phyloP scores from a whole-genome alignment of 1,139 yeast genomes.

The Geotrichum cucujoidarum region DNA sequence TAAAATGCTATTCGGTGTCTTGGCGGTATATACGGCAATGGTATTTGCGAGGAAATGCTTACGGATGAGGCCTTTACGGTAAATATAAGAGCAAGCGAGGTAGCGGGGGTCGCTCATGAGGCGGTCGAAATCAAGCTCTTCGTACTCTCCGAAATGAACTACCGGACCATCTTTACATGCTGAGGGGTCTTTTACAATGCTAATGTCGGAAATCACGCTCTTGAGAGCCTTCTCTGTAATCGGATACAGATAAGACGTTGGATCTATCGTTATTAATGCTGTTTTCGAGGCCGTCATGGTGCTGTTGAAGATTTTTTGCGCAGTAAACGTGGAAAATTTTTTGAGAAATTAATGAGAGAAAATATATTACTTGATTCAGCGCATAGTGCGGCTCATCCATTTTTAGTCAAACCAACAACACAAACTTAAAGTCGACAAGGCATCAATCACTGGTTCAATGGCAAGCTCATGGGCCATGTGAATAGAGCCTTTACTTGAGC shows the following conservation, averaged over 20 bases:
- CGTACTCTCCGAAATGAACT: slow-evolving; percentile 87
- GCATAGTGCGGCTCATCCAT: slow-evolving; percentile 3
- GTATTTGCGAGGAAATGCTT: slow-evolving; percentile 85
- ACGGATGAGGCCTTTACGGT: slow-evolving; percentile 75
- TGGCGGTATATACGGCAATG: slow-evolving; percentile 63
- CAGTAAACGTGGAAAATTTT: slow-evolving; percentile 1
- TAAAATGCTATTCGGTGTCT: slow-evolving; percentile 65
- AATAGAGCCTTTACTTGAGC: too few species aligned
- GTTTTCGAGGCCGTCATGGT: slow-evolving; percentile 1
- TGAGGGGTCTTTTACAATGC: slow-evolving; percentile 7
- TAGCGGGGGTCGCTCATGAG: slow-evolving; percentile 47
- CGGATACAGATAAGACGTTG: slow-evolving; percentile 51
- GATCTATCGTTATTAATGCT: slow-evolving; percentile 33
- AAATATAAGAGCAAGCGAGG: slow-evolving; percentile 73
- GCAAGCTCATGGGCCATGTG: too few species aligned
- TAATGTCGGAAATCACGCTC: slow-evolving; percentile 18
- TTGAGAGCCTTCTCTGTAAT: slow-evolving; percentile 48
- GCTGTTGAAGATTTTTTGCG: neutral
- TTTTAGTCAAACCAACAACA: too few species aligned
- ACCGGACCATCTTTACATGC: slow-evolving; percentile 32
- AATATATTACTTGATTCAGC: slow-evolving; percentile 1
- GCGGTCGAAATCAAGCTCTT: slow-evolving; percentile 72
- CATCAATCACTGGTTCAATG: too few species aligned
- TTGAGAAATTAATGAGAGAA: neutral
- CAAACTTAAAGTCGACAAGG: too few species aligned